Evolutionary conservation across 345 rosid genomes (phyloP).

Genomic region (Lagerstroemia speciosa): DNA sequence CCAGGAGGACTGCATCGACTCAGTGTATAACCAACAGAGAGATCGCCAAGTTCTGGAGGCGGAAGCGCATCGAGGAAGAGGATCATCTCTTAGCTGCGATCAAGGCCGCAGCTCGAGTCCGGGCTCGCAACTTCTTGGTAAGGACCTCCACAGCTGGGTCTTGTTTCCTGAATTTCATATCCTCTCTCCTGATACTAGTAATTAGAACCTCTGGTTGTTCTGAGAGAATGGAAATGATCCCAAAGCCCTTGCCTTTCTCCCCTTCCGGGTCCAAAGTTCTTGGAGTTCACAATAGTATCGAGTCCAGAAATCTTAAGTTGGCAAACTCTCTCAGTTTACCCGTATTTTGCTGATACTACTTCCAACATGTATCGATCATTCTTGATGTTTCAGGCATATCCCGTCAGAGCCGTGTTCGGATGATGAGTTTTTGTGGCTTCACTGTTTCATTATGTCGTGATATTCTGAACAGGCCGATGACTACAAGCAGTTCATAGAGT

Average conservation of each 20-base stretch:
- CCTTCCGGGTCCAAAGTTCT: neutral
- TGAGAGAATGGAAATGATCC: neutral
- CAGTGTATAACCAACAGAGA: slow-evolving; percentile 65
- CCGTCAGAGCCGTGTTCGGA: neutral
- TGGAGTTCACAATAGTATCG: no score
- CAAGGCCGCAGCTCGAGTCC: slow-evolving; percentile 74
- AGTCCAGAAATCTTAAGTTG: neutral
- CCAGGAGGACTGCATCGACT: slow-evolving; percentile 14
- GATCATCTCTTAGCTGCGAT: slow-evolving; percentile 86
- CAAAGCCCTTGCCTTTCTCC: neutral
- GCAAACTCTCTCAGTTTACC: neutral
- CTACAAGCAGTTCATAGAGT: slow-evolving; percentile 51
- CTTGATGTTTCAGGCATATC: neutral
- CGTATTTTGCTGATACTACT: neutral
- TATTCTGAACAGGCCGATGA: slow-evolving; percentile 39
- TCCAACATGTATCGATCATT: no score
- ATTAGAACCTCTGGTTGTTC: neutral
- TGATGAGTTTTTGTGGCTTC: neutral
- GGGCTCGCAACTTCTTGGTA: slow-evolving; percentile 72
- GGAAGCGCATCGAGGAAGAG: slow-evolving; percentile 59
- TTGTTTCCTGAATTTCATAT: neutral
- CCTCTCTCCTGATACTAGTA: neutral
- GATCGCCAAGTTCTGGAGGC: slow-evolving; percentile 78
- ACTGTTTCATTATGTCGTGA: neutral
- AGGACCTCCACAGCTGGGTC: neutral